These are phyloP conservation scores for Rhodotorula sp. DNA, from an alignment of 1,284 basidiomycete genomes.

Conservation along the genomic window DNA sequence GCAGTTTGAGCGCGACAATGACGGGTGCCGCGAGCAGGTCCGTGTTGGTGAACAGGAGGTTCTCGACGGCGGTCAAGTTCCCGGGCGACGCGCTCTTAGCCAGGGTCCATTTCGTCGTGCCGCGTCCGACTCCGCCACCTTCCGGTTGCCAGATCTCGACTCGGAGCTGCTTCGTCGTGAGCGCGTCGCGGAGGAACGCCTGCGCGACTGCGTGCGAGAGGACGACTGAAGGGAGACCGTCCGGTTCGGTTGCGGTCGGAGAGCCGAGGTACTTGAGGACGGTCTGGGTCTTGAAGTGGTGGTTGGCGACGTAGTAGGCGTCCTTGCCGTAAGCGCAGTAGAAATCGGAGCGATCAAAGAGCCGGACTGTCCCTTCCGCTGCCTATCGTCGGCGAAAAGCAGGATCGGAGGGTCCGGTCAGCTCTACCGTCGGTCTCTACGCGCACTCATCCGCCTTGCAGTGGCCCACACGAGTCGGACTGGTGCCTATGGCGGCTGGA, in stretches of 20 bases:
- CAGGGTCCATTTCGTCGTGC: constrained; percentile 39
- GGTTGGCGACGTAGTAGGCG: constrained; percentile 78
- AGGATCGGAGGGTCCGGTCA: neutral
- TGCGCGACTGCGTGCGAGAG: constrained; percentile 80
- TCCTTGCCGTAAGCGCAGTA: constrained; percentile 87
- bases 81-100: constrained; percentile 78
- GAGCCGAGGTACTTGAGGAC: constrained; percentile 79
- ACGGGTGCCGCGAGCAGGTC: constrained; percentile 84
- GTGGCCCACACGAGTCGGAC: too few species aligned
- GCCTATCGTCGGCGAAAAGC: constrained; percentile 47
- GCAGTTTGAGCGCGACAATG: constrained; percentile 82
- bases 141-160: constrained; percentile 68
- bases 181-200: constrained; percentile 79
- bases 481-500: neutral
- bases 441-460: too few species aligned
- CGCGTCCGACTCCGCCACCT: constrained; percentile 25
- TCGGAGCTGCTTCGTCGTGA: constrained; percentile 84
- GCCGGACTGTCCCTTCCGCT: constrained; percentile 62
- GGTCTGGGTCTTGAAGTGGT: constrained; percentile 69
- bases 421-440: too few species aligned
- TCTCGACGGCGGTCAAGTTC: constrained; percentile 89
- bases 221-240: constrained; percentile 68
- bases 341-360: constrained; percentile 81
- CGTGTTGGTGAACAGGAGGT: constrained; percentile 79
- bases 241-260: constrained; percentile 35